Base-by-base conservation (phyloP, 2,329 filamentous ascomycete species). In the Sporothrix humicola region DNA sequence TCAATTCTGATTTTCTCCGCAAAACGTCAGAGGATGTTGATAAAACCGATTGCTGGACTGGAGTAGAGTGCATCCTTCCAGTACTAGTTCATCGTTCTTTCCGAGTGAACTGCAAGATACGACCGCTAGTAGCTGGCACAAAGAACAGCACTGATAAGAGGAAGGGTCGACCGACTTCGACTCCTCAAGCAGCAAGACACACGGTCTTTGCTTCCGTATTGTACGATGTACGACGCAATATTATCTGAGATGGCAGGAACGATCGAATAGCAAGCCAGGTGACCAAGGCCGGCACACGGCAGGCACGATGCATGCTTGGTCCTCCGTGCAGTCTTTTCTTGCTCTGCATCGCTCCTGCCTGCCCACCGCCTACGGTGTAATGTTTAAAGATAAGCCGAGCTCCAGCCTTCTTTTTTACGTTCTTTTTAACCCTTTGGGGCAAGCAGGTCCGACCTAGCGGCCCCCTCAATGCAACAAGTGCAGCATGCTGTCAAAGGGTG, bases 351-450 rank as follows among this genome's bases (percentile, higher is more conserved):
- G 5, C 9, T 54, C 31, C 52, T 20, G 52, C 17, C 52, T 56
- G n/a, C n/a, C 17, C n/a, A 44, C 59, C n/a, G 42, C 42, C 61
- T 13, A 46, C 61, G 42, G 42, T 65, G 61, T 44, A 46, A 65
- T 65, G 6, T 10, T n/a, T 20, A 42, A 10, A 63, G 66, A 69
- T 69, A 69, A 69, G 66, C 46, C 66, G 26, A 37, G 26, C 66
- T 54, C 66, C 66, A n/a, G 26, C 48, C 31, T 44, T 44, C 23
- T 37, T 52, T 23, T 5, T 20, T 63, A 20, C 50, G 72, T 59
- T 71, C 68, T 58, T 59, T 58, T 71, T 73, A 71, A 56, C 72
- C 69, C 44, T 50, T 59, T 73, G n/a, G 50, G 65, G 72, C 37
- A 73, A 73, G 58, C 68, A 26, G 44, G 59, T 37, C 68, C 72